Percentiles rank a stretch among this genome's conserved stretches.
Conservation (phyloP, 192 early-diverging fungal species). For the Funneliformis mosseae region DNA sequence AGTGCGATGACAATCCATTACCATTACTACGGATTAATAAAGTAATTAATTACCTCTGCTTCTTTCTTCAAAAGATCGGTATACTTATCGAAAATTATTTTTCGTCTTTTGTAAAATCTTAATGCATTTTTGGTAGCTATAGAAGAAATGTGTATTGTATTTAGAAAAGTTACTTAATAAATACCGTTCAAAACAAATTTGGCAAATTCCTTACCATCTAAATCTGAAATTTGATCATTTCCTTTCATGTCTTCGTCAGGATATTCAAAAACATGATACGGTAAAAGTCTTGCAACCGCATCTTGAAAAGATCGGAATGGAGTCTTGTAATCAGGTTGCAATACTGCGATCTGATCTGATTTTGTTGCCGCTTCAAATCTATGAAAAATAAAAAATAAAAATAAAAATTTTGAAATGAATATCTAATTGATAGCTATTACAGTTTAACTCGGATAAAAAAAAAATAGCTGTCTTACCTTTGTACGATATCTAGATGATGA, state of each 20-base stretch:
- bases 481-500: not conserved
- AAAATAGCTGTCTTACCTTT: conserved; percentile 20
- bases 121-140: conserved; percentile 22
- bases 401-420: not conserved
- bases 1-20: not conserved
- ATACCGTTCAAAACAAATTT: not conserved
- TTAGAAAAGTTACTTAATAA: not conserved
- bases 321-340: conserved; percentile 56
- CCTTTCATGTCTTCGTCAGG: conserved; percentile 51
- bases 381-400: not conserved
- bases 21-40: too few species aligned
- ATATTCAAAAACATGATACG: conserved; percentile 77
- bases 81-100: conserved; percentile 28
- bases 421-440: not conserved
- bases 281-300: conserved; percentile 65
- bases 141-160: not conserved
- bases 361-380: conserved; percentile 28
- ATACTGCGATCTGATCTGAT: conserved; percentile 35
- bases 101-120: conserved; percentile 14
- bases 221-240: conserved; percentile 36
- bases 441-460: not conserved
- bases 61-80: conserved; percentile 9
- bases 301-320: conserved; percentile 65
- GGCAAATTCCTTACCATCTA: conserved; percentile 6
- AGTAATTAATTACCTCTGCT: conserved; percentile 18